Evolutionary conservation across 192 early-diverging fungal genomes (phyloP).

Genomic region (Dimargaris verticillata): DNA sequence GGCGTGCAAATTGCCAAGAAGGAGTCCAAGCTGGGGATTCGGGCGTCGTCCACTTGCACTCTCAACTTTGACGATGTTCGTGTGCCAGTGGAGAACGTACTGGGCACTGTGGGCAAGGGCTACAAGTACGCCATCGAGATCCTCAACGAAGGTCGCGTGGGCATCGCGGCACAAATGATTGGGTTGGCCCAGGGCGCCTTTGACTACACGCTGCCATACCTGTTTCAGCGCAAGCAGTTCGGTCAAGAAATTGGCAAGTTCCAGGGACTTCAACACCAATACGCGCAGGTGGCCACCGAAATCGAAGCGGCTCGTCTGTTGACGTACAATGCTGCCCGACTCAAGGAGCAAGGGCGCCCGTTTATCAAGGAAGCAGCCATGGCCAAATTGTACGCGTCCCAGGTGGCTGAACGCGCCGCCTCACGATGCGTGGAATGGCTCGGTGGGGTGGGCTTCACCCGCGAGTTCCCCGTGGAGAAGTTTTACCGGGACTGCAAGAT

Average conservation of each 20-base stretch:
- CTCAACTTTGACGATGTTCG: constrained; percentile 82
- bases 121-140: constrained; percentile 98
- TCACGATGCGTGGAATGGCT: constrained; percentile 90
- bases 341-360: constrained; percentile 80
- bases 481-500: constrained; percentile 95
- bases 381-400: constrained; percentile 91
- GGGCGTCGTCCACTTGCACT: constrained; percentile 87
- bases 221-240: constrained; percentile 94
- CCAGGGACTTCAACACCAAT: constrained; percentile 74
- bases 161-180: constrained; percentile 97
- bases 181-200: constrained; percentile 89
- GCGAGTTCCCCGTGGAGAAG: constrained; percentile 80
- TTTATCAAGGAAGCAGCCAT: constrained; percentile 96
- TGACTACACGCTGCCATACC: constrained; percentile 75
- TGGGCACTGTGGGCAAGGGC: constrained; percentile 89
- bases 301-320: constrained; percentile 93
- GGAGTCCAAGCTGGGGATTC: constrained; percentile 95
- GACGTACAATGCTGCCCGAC: constrained; percentile 90
- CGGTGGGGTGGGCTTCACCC: constrained; percentile 94
- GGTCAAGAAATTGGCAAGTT: constrained; percentile 67
- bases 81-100: constrained; percentile 70
- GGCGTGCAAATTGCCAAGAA: constrained; percentile 89
- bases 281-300: constrained; percentile 72
- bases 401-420: constrained; percentile 81
- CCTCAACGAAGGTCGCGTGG: constrained; percentile 95